phyloP scores from a whole-genome alignment of 768 basidiomycete genomes.

The Pulveroboletus sp. region DNA sequence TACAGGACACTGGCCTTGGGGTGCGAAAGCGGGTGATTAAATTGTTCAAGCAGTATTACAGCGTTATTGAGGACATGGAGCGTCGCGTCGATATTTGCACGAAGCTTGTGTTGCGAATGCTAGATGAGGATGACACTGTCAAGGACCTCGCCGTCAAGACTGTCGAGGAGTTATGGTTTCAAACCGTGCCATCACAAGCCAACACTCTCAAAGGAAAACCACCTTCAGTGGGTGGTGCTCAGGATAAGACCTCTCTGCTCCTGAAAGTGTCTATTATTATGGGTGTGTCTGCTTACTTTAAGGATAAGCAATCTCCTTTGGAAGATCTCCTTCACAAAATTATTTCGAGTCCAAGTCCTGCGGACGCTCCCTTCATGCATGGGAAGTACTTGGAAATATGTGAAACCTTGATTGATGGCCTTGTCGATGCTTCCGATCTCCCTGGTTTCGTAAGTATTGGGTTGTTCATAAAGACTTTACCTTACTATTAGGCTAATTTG shows the following conservation, averaged over 20 bases:
- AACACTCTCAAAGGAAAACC: constrained; percentile 38
- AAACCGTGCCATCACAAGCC: constrained; percentile 28
- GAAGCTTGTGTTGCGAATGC: constrained; percentile 74
- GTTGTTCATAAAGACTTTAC: not conserved
- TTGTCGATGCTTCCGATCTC: constrained; percentile 82
- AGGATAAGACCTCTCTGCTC: constrained; percentile 53
- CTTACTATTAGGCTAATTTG: not conserved
- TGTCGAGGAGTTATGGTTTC: constrained; percentile 90
- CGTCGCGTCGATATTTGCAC: constrained; percentile 77
- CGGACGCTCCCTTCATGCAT: constrained; percentile 50
- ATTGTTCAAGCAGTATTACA: constrained; percentile 79
- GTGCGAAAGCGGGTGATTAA: constrained; percentile 97
- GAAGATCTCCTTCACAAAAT: constrained; percentile 85
- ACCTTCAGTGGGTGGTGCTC: constrained; percentile 26
- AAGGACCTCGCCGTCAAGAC: constrained; percentile 90
- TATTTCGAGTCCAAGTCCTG: constrained; percentile 64
- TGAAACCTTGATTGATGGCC: constrained; percentile 77
- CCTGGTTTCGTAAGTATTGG: constrained; percentile 62
- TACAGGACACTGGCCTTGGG: constrained; percentile 86
- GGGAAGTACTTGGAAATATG: constrained; percentile 76
- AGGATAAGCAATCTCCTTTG: constrained; percentile 76
- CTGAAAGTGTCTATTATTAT: constrained; percentile 78
- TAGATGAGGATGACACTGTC: constrained; percentile 93
- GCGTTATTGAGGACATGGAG: constrained; percentile 50
- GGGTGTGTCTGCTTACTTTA: constrained; percentile 76